Evolutionary conservation across 805 yeast genomes (phyloP).

Genomic region (Myxozyma nipponensis): DNA sequence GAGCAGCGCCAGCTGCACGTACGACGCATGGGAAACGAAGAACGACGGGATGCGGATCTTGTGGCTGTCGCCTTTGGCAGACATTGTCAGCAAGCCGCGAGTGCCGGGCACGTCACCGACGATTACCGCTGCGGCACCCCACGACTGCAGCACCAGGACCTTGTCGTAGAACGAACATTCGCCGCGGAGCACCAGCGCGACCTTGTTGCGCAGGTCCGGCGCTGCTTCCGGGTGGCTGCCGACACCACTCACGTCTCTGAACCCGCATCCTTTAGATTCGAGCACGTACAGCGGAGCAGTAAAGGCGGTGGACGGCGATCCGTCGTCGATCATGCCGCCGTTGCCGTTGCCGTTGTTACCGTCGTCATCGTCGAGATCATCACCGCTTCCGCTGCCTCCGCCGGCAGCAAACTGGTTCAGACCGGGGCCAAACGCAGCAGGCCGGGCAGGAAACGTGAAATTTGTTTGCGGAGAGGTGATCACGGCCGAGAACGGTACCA

Average conservation of each 20-base stretch:
- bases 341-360: constrained; percentile 4
- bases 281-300: constrained; percentile 31
- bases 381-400: neutral
- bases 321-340: constrained; percentile 1
- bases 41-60: constrained; percentile 49
- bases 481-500: constrained; percentile 28
- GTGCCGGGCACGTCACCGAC: constrained; percentile 52
- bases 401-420: constrained; percentile 15
- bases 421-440: constrained; percentile 39
- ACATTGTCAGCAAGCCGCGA: constrained; percentile 53
- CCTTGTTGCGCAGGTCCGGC: constrained; percentile 32
- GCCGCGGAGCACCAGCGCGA: constrained; percentile 47
- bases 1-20: constrained; percentile 27
- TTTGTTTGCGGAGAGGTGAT: constrained; percentile 34
- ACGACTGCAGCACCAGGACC: constrained; percentile 44
- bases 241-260: neutral
- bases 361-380: constrained; percentile 2
- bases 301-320: constrained; percentile 16
- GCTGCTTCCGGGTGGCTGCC: constrained; percentile 11
- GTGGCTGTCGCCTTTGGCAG: constrained; percentile 45
- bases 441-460: constrained; percentile 37
- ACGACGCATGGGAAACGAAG: constrained; percentile 49
- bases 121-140: constrained; percentile 51
- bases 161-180: constrained; percentile 55
- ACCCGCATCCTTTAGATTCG: constrained; percentile 1